Conservation (phyloP, 108 stramenopile species). For the Cyclotella kingstonii region DNA sequence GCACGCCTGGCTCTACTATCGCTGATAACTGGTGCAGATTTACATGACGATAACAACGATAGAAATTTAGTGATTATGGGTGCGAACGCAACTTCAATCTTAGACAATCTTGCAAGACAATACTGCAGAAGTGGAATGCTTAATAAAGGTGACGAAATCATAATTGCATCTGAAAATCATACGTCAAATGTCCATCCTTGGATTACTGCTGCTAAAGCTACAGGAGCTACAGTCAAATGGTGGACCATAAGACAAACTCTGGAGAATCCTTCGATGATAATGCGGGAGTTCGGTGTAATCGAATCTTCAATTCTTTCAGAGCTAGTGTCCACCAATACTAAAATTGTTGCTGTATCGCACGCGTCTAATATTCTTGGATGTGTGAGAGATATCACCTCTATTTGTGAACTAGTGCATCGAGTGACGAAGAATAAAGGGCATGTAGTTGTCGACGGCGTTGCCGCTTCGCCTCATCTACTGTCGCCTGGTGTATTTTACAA, state of each 20-base stretch:
- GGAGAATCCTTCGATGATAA: background rate
- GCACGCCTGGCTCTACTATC: conserved; percentile 50
- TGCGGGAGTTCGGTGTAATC: background rate
- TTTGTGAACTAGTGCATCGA: conserved; percentile 37
- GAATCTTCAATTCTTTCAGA: conserved; percentile 41
- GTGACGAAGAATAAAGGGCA: conserved; percentile 47
- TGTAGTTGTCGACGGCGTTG: conserved; percentile 83
- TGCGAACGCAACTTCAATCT: conserved; percentile 67
- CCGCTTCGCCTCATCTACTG: conserved; percentile 69
- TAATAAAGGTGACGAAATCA: conserved; percentile 55
- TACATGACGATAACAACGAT: background rate
- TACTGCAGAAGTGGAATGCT: conserved; percentile 41
- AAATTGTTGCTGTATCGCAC: conserved; percentile 72
- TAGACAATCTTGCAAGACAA: conserved; percentile 48
- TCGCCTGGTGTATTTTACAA: conserved; percentile 20
- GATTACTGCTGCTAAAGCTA: conserved; percentile 46
- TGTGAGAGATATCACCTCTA: conserved; percentile 49
- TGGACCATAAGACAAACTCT: conserved; percentile 47
- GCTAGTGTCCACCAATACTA: conserved; percentile 48
- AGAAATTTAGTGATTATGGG: conserved; percentile 49
- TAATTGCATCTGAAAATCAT: conserved; percentile 83
- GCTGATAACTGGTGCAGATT: conserved; percentile 42
- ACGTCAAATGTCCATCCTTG: conserved; percentile 78
- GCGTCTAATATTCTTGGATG: conserved; percentile 79
- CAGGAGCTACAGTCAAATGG: conserved; percentile 59